Evolutionary conservation across 2,329 filamentous ascomycete species (phyloP).

Genomic region (Aspergillus chevalieri): DNA sequence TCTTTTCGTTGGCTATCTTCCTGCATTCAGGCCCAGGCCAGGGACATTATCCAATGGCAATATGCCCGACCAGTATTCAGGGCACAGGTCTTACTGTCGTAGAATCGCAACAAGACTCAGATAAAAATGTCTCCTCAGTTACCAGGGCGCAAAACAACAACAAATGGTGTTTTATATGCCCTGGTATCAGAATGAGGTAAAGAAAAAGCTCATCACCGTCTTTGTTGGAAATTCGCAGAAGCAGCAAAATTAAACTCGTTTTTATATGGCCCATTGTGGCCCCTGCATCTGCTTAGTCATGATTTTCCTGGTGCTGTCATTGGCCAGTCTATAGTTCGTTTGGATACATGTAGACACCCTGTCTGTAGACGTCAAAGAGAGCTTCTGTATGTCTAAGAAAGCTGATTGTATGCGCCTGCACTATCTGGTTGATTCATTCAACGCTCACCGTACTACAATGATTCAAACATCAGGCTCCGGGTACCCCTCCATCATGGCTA

Average conservation of each 20-base stretch:
- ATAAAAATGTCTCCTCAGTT: background rate
- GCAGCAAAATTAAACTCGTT: background rate
- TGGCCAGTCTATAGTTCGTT: background rate
- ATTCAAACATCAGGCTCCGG: background rate
- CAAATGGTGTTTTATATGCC: background rate
- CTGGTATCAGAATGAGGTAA: slow-evolving; percentile 7
- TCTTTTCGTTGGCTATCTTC: background rate
- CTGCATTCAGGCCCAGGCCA: background rate
- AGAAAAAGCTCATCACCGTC: background rate
- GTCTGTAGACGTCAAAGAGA: no score
- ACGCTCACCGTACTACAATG: background rate
- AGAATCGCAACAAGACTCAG: background rate
- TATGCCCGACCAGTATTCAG: background rate
- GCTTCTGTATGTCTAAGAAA: no score
- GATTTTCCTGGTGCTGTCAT: background rate
- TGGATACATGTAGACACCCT: background rate
- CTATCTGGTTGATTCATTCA: background rate
- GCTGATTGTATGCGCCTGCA: background rate
- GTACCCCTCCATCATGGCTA: background rate
- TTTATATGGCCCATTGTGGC: background rate
- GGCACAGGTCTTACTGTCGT: background rate
- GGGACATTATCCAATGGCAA: background rate
- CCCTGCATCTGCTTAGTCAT: background rate
- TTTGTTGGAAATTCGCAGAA: background rate
- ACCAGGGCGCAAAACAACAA: background rate